These are phyloP conservation scores for Beauveria australis DNA, from an alignment of 2,329 filamentous ascomycete genomes.

Conservation along the genomic window DNA sequence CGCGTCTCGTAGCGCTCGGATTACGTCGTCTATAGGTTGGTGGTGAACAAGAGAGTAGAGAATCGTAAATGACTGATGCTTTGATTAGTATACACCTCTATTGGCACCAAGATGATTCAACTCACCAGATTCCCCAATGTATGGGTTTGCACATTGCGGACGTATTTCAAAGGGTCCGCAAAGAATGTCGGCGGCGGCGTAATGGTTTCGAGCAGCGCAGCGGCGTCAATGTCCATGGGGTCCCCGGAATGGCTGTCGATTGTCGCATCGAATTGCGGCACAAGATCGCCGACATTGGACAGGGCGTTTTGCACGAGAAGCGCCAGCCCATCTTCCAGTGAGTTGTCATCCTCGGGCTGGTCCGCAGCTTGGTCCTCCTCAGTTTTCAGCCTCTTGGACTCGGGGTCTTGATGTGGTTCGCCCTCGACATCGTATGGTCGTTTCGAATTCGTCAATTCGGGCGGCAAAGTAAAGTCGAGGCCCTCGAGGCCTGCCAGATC, in stretches of 20 bases:
- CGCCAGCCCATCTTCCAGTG: slow-evolving; percentile 28
- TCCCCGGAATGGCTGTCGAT: slow-evolving; percentile 19
- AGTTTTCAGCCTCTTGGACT: slow-evolving; percentile 9
- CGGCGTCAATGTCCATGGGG: slow-evolving; percentile 27
- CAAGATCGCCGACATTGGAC: slow-evolving; percentile 30
- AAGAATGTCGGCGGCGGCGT: slow-evolving; percentile 24
- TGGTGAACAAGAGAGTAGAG: slow-evolving; percentile 24
- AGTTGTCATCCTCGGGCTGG: slow-evolving; percentile 11
- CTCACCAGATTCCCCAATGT: slow-evolving; percentile 34
- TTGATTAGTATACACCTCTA: neutral
- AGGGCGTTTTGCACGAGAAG: slow-evolving; percentile 33
- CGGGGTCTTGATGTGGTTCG: slow-evolving; percentile 19
- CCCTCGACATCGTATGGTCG: slow-evolving; percentile 26
- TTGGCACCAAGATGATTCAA: neutral
- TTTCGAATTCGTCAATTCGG: slow-evolving; percentile 27
- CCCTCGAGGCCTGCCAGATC: slow-evolving; percentile 23
- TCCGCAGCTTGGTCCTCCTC: neutral
- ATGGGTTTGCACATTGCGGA: slow-evolving; percentile 29
- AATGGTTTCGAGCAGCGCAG: slow-evolving; percentile 21
- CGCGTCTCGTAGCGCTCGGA: slow-evolving; percentile 24
- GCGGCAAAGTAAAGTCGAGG: slow-evolving; percentile 27
- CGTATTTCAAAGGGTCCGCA: slow-evolving; percentile 28
- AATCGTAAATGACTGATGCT: slow-evolving; percentile 3
- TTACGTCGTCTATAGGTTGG: slow-evolving; percentile 27
- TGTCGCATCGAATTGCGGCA: slow-evolving; percentile 23